Evolutionary conservation across 2,329 filamentous ascomycete species (phyloP), one percentile per base, ranked within the genome.

Genomic region (Sporothrix curviconia): DNA sequence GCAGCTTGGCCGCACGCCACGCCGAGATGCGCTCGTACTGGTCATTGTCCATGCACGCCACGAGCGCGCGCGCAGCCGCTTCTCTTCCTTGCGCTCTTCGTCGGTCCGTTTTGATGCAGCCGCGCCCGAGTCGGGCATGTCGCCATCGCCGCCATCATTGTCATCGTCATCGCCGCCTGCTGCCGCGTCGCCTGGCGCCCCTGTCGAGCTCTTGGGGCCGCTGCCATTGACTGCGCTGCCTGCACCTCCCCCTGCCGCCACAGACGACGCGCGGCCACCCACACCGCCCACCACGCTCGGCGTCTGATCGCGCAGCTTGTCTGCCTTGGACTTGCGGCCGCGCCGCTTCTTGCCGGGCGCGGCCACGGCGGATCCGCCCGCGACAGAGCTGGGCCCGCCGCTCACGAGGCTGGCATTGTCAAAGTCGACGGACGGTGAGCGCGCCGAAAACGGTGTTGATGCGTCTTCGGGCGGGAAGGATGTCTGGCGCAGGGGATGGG

Each of bases 401-500:
- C 83, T 83, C 15, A 85, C 79, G 44, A 83, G 74, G 37, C 80
- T 84, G 56, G 76, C 74, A 8, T 73, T 78, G 58, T 87, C 85
- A 46, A 83, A 77, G 58, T 88, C 85, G 52, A 84, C 75, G 1
- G 83, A 87, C 0, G 86, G 86, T 0, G 85, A 89, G 15, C 86
- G 81, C 17, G 77, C 77, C 62, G 72, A 76, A 40, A 78, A 79
- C 0, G 81, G 78, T 2, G 81, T 83, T 22, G 76, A 71, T 34
- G 71, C 71, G 55, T 82, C 75, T 59, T 84, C 85, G 25, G 88
- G 87, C 0, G 88, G 87, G 67, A 91, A 94, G 0, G 88, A 90
- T 4, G 90, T 92, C 66, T 91, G 87, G 39, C 89, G 87, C 1
- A 94, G 81, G 1, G 86, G 87, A 62, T 90, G 87, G 0, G 80